Base-by-base conservation (phyloP, 768 basidiomycete genomes). In the Auriculariales sp. region DNA sequence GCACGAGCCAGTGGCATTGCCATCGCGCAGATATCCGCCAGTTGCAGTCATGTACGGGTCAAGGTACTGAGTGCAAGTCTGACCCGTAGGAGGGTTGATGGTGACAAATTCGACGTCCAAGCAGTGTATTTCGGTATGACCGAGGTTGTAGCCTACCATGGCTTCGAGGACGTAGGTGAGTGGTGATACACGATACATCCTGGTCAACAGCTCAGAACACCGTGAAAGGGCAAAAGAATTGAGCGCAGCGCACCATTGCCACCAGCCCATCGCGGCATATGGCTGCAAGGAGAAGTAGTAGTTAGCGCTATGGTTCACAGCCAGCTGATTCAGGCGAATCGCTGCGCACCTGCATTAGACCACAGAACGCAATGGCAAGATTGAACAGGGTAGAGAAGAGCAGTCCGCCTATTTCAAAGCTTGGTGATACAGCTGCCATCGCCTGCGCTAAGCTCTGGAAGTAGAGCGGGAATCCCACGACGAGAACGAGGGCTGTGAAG, bases 211-310 rank as follows among this genome's bases (percentile, higher is more conserved):
- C 9, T 75, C 74, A 14, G 48, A 5, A n/a, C n/a, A n/a, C n/a
- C n/a, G n/a, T n/a, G 2, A 84, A 72, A 14, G 68, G 66, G 7
- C 68, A 55, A 57, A 66, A 79, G 5, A 82, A 81, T 55, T 85
- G 83, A n/a, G n/a, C n/a, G n/a, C 3, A 85, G 58, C 30, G 83
- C 78, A 53, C 81, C 81, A 53, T 81, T 71, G 57, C 75, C 78
- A 54, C 9, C 19, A 7, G 17, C n/a, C 11, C 28, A 39, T 32
- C 28, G 31, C 32, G 32, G 45, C 47, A 35, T 39, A 3, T 6
- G 35, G 6, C 15, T 15, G 19, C 19, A 19, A 25, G 22, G 39
- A 44, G 19, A 44, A n/a, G n/a, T n/a, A n/a, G n/a, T n/a, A n/a
- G n/a, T n/a, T n/a, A n/a, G n/a, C n/a, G n/a, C n/a, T n/a, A n/a